Evolutionary conservation across 495 filamentous ascomycete genomes (phyloP), one percentile per base, ranked within the genome.

Genomic region (Xylaria telfairii): DNA sequence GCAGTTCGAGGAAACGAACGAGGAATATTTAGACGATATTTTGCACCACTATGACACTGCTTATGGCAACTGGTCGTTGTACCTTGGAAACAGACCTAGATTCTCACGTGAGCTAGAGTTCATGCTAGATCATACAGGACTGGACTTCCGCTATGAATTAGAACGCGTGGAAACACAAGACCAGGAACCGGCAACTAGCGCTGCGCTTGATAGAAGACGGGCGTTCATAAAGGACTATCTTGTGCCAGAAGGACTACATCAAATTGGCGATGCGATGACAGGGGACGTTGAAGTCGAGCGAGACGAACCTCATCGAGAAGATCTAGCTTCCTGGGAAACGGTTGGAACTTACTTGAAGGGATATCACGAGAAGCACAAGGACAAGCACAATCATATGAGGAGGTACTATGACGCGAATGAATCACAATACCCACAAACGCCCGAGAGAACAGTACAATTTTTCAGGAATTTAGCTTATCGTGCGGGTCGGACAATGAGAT

Each of bases 401-500:
- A 42, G 28, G 13, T 30, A 34, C 68, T 49, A 47, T 28, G 59
- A 59, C 24, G 44, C 49, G 17, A 28, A 61, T 5, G 37, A 65
- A 3, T 17, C n/a, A 37, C 39, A 59, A 10, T 42, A 19, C 19
- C 21, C 74, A 9, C 49, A 68, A 32, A 68, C 73, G 0, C 71
- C 76, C 0, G 75, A 77, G 59, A 77, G 34, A 65, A 78, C 76
- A 1, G 71, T 26, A 1, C 76, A 78, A 37, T 78, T 78, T 59
- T 73, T 77, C 41, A 75, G 76, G 34, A 78, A 77, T 13, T 65
- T 78, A 39, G 76, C 76, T 34, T 77, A 70, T 28, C 71, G 76
- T 12, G 75, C 76, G 75, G 76, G 76, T 13, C 70, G 72, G 41
- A 78, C 76, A 12, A 53, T 78, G 46, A 67, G 67, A 42, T 71